These are phyloP conservation scores for Paraphoma sp. DNA, from an alignment of 2,329 filamentous ascomycete genomes.

Conservation along the genomic window DNA sequence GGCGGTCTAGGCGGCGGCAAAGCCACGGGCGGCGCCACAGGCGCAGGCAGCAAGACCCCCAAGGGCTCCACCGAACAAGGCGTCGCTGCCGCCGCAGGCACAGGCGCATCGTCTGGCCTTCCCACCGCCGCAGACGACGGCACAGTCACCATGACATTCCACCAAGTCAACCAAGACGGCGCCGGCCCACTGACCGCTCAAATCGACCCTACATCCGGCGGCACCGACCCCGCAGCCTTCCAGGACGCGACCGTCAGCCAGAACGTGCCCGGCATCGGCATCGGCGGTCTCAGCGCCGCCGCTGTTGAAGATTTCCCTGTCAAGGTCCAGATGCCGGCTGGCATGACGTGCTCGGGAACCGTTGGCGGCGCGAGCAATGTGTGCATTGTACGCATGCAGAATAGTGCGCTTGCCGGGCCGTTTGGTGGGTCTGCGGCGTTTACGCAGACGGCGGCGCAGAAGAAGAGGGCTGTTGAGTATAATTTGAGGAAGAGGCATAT, in stretches of 20 bases:
- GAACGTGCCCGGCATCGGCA: constrained; percentile 66
- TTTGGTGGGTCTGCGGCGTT: constrained; percentile 73
- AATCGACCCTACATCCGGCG: constrained; percentile 69
- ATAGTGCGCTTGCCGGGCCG: constrained; percentile 66
- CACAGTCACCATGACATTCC: constrained; percentile 68
- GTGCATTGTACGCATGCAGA: constrained; percentile 70
- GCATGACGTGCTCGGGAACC: constrained; percentile 67
- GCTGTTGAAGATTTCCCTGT: constrained; percentile 70
- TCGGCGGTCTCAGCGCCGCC: constrained; percentile 65
- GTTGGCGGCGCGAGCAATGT: constrained; percentile 67
- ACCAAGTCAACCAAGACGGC: constrained; percentile 75
- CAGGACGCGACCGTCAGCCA: constrained; percentile 64
- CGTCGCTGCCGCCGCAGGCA: constrained; percentile 62
- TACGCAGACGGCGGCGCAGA: constrained; percentile 63
- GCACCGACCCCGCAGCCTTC: constrained; percentile 67
- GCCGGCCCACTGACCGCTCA: constrained; percentile 68
- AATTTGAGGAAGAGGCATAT: constrained; percentile 48
- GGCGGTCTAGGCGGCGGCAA: constrained; percentile 16
- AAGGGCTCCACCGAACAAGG: constrained; percentile 58
- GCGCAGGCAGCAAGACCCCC: constrained; percentile 56
- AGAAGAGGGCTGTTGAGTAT: constrained; percentile 69
- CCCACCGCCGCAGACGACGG: constrained; percentile 68
- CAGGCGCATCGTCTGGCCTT: constrained; percentile 61
- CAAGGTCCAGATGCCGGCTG: constrained; percentile 69
- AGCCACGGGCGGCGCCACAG: constrained; percentile 10